Conservation (phyloP, 116 monocot genomes). For the Phalaenopsis hybrid region DNA sequence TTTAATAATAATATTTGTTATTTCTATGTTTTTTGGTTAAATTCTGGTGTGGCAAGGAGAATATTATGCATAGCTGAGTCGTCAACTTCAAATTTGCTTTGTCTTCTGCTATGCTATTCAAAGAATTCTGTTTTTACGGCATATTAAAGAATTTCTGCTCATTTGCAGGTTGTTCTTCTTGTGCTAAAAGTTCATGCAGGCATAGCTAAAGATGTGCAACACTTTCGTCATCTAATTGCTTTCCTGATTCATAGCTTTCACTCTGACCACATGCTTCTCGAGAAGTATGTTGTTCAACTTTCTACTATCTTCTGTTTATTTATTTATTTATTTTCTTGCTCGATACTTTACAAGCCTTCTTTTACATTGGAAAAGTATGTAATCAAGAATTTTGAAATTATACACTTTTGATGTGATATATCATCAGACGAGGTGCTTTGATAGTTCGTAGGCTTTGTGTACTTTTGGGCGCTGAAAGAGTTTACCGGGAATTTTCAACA, state of each 20-base stretch:
- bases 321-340: slow-evolving; percentile 5
- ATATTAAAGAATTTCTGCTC: slow-evolving; percentile 5
- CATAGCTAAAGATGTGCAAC: slow-evolving; percentile 73
- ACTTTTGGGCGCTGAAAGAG: slow-evolving; percentile 80
- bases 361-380: not conserved
- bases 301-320: not conserved
- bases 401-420: slow-evolving; percentile 11
- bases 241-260: slow-evolving; percentile 68
- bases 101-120: not conserved
- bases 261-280: slow-evolving; percentile 58
- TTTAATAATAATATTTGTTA: too few species aligned
- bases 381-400: not conserved
- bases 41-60: too few species aligned
- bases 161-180: slow-evolving; percentile 80
- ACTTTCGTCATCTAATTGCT: slow-evolving; percentile 66
- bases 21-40: too few species aligned
- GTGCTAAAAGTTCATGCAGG: slow-evolving; percentile 92
- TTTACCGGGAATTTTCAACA: slow-evolving; percentile 81
- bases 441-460: slow-evolving; percentile 84
- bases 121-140: not conserved
- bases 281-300: slow-evolving; percentile 51
- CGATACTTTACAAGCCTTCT: not conserved
- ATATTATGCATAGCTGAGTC: not conserved
- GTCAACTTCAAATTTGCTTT: not conserved
- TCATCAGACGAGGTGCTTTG: slow-evolving; percentile 78